Conservation (phyloP, 2,329 filamentous ascomycete species). For the Podosphaera leucotricha region DNA sequence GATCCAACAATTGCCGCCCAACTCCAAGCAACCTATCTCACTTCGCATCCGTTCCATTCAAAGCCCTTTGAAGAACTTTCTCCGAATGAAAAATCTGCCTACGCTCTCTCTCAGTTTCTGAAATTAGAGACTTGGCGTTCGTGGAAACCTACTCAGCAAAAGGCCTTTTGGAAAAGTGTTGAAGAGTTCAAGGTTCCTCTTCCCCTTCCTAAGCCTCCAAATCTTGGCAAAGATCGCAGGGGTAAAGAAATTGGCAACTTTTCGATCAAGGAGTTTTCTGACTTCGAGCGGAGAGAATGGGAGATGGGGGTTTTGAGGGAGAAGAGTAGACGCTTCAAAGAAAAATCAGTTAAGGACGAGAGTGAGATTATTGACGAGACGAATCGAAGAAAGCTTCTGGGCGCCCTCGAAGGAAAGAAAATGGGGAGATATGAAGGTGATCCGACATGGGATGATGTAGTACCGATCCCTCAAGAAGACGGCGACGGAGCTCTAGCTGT, state of each 20-base stretch:
- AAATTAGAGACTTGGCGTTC: constrained; percentile 10
- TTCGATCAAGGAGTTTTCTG: constrained; percentile 7
- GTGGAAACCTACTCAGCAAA: constrained; percentile 9
- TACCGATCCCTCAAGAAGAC: constrained; percentile 65
- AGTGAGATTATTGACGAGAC: constrained; percentile 11
- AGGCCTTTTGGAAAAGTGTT: constrained; percentile 11
- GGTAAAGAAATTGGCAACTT: constrained; percentile 9
- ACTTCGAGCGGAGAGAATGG: constrained; percentile 7
- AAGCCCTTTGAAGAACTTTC: constrained; percentile 9
- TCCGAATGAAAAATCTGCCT: constrained; percentile 9
- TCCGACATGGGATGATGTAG: constrained; percentile 62
- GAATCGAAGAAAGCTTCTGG: constrained; percentile 11
- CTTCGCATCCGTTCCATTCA: constrained; percentile 9
- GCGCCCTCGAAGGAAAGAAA: constrained; percentile 9
- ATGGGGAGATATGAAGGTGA: constrained; percentile 21
- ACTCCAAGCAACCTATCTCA: constrained; percentile 9
- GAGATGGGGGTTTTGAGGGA: constrained; percentile 6
- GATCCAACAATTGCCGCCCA: constrained; percentile 12
- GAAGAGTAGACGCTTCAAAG: constrained; percentile 8
- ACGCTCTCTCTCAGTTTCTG: constrained; percentile 9
- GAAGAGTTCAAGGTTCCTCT: constrained; percentile 10
- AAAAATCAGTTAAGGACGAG: constrained; percentile 1
- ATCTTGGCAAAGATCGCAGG: constrained; percentile 9
- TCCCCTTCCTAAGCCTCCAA: constrained; percentile 9
- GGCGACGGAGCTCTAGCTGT: constrained; percentile 66